Evolutionary conservation across 805 yeast species (phyloP).

Genomic region (Kurtzmaniella fragi): DNA sequence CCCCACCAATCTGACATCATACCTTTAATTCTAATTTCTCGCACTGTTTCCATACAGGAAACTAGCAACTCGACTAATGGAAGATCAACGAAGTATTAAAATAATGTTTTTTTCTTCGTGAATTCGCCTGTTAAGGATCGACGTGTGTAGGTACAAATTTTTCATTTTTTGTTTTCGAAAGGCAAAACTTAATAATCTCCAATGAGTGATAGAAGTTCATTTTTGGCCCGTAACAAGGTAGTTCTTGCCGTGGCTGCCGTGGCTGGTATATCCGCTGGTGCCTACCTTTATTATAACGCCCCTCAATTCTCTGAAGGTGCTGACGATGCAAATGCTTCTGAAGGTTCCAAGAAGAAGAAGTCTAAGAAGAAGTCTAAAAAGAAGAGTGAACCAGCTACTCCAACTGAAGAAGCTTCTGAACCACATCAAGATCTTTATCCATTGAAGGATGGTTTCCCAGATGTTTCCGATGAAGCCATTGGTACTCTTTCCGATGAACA

Average conservation of each 20-base stretch:
- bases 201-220: conserved; percentile 16
- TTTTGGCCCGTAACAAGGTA: conserved; percentile 52
- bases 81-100: no score
- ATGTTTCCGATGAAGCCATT: conserved; percentile 43
- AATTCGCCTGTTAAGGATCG: no score
- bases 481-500: conserved; percentile 43
- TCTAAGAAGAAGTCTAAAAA: conserved; percentile 34
- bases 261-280: conserved; percentile 60
- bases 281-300: conserved; percentile 50
- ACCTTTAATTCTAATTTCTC: no score
- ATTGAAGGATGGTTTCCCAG: conserved; percentile 55
- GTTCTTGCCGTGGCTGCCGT: conserved; percentile 60
- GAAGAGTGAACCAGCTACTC: conserved; percentile 23
- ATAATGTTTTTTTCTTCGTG: no score
- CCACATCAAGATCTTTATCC: conserved; percentile 35
- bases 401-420: conserved; percentile 18
- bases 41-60: no score
- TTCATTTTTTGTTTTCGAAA: no score
- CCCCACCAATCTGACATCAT: no score
- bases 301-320: conserved; percentile 18
- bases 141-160: no score
- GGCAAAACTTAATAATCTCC: no score
- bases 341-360: conserved; percentile 28
- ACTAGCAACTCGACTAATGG: no score
- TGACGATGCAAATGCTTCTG: conserved; percentile 12